phyloP scores from a whole-genome alignment of 2,329 filamentous ascomycete species.

The Monosporascus sp. region DNA sequence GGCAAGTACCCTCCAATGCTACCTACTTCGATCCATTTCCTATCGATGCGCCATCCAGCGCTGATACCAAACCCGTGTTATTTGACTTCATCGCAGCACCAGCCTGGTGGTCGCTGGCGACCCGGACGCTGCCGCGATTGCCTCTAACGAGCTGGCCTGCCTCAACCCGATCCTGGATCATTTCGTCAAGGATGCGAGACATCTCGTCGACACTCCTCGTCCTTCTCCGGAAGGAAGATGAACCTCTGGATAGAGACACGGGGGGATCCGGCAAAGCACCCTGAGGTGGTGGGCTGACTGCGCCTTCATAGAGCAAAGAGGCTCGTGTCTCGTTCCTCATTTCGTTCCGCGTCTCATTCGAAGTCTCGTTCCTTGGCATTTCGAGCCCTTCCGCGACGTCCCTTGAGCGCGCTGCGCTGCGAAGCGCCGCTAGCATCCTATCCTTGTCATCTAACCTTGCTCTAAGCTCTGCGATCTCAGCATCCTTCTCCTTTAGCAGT shows the following conservation, averaged over 20 bases:
- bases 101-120: constrained; percentile 43
- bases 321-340: constrained; percentile 16
- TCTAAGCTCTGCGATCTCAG: constrained; percentile 86
- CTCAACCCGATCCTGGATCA: constrained; percentile 87
- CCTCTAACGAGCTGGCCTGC: constrained; percentile 66
- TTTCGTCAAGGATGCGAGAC: constrained; percentile 89
- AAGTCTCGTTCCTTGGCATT: constrained; percentile 25
- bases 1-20: constrained; percentile 19
- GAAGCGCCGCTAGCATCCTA: constrained; percentile 81
- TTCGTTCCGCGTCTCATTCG: background rate
- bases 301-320: constrained; percentile 26
- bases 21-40: constrained; percentile 18
- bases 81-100: constrained; percentile 28
- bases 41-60: constrained; percentile 30
- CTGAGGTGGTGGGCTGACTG: constrained; percentile 27
- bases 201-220: constrained; percentile 81
- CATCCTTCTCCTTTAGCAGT: constrained; percentile 80
- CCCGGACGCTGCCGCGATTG: constrained; percentile 59
- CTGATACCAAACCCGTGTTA: constrained; percentile 31
- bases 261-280: constrained; percentile 27
- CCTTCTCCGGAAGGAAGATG: constrained; percentile 41
- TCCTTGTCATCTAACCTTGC: constrained; percentile 91
- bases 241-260: constrained; percentile 19
- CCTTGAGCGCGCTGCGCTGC: constrained; percentile 77
- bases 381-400: constrained; percentile 64